Evolutionary conservation across 192 early-diverging fungal genomes (phyloP).

Genomic region (Backusella macrospora): DNA sequence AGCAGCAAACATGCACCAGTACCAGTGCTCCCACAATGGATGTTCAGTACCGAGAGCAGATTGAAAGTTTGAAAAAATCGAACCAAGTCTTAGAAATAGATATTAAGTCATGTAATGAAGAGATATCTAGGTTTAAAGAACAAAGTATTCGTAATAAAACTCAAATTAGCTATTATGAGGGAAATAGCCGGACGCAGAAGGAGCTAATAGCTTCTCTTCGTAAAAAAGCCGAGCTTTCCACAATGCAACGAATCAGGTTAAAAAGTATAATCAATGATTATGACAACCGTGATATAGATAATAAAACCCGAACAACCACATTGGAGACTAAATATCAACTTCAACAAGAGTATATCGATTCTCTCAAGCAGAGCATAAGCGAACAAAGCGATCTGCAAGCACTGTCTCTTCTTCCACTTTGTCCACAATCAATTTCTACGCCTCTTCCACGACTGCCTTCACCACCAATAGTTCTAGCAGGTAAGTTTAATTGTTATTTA

Average conservation of each 20-base stretch:
- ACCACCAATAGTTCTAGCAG: no score
- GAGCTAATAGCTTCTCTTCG: neutral
- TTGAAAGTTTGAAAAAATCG: neutral
- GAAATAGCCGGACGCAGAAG: neutral
- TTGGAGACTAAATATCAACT: neutral
- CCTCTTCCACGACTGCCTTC: no score
- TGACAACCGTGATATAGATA: neutral
- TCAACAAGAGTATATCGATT: neutral
- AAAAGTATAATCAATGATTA: neutral
- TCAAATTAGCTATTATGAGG: neutral
- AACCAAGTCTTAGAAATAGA: neutral
- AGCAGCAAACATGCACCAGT: neutral
- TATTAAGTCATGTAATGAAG: neutral
- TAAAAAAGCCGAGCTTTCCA: neutral
- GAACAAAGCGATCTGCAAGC: no score
- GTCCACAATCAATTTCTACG: no score
- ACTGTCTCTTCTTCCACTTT: no score
- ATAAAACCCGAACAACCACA: neutral
- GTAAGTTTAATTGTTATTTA: no score
- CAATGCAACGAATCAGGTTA: neutral
- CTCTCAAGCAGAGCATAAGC: neutral
- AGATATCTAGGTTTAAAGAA: neutral
- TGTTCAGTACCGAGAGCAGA: neutral
- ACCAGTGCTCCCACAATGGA: neutral
- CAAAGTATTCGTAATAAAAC: neutral